Evolutionary conservation across 176 grass and related monocot genomes (phyloP).

Genomic region (Zoysia japonica): DNA sequence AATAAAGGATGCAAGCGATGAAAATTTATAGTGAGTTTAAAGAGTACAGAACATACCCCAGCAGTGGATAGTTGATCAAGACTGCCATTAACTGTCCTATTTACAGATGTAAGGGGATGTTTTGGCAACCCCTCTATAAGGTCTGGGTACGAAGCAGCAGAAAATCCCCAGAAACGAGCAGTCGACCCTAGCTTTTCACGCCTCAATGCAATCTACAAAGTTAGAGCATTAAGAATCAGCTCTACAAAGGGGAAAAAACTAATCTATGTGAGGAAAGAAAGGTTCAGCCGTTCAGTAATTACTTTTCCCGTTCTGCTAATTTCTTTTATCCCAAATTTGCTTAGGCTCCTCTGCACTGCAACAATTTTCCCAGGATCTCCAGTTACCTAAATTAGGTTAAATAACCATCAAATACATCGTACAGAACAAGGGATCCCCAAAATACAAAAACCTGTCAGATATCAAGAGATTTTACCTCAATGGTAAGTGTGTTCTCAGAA

Average conservation of each 20-base stretch:
- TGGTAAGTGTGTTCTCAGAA: conserved; percentile 72
- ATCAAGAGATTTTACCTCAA: conserved; percentile 62
- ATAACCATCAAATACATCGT: conserved; percentile 31
- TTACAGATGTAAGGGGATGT: conserved; percentile 51
- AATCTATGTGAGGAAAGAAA: conserved; percentile 26
- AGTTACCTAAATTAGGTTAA: conserved; percentile 61
- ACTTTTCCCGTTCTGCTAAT: conserved; percentile 94
- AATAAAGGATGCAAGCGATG: too few species aligned
- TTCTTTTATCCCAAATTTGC: conserved; percentile 91
- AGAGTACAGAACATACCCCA: conserved; percentile 46
- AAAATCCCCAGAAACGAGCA: conserved; percentile 97
- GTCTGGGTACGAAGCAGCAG: conserved; percentile 90
- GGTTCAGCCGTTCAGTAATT: conserved; percentile 14
- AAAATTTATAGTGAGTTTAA: neutral
- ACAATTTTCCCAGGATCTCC: conserved; percentile 96
- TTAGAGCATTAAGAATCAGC: conserved; percentile 28
- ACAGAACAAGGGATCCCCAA: conserved; percentile 4
- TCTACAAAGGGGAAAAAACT: neutral
- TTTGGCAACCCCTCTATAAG: conserved; percentile 50
- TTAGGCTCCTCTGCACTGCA: conserved; percentile 72
- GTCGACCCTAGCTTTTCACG: conserved; percentile 83
- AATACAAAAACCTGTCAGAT: conserved; percentile 12
- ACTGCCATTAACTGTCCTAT: conserved; percentile 43
- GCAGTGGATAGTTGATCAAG: conserved; percentile 53
- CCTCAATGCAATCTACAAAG: conserved; percentile 83